Base-by-base conservation (phyloP, 257 asterid species). In the Paraleonurus japonicus region DNA sequence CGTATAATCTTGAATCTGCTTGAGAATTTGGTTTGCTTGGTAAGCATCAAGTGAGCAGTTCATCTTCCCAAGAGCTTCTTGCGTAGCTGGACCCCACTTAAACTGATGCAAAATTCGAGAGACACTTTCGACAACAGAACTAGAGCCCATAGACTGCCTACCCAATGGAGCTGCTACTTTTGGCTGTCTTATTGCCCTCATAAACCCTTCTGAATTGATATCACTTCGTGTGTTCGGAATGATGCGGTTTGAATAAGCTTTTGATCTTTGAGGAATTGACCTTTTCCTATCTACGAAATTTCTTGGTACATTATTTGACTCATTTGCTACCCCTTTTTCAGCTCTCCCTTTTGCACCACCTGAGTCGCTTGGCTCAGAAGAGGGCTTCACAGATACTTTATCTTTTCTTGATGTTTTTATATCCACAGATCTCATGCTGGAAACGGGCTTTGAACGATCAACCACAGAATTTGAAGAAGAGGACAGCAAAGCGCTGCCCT, bases 21-120 rank as follows among this genome's bases (percentile, higher is more conserved):
- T 91, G 3, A 94, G 96, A 63, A 94, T 79, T 82, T 94, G 97
- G 84, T 94, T 94, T 17, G 95, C 99, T 73, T 91, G 96, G 85
- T 86, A 94, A 32, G 89, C 90, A 71, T 91, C 96, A 9, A 86
- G 65, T 23, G 67, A 61, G 77, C 80, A 89, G 81, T 84, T 81
- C 65, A 89, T 85, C 74, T 88, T 85, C 33, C 74, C 53, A 12
- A 94, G 96, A 69, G 96, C 92, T 10, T 85, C 86, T 78, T 89
- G 96, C 2, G 92, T 61, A 55, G 85, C 83, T 17, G 87, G 81
- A 74, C 96, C 75, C 99, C 99, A 94, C 39, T 79, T 89, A 72
- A 78, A 72, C 79, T 85, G 89, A 47, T 78, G 90, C 72, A 94
- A 70, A 50, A 94, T 79, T 58, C 55, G 81, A 62, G 87, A 85